Evolutionary conservation across 768 basidiomycete species (phyloP), one percentile per base, ranked within the genome.

Genomic region (Panellus pusillus): DNA sequence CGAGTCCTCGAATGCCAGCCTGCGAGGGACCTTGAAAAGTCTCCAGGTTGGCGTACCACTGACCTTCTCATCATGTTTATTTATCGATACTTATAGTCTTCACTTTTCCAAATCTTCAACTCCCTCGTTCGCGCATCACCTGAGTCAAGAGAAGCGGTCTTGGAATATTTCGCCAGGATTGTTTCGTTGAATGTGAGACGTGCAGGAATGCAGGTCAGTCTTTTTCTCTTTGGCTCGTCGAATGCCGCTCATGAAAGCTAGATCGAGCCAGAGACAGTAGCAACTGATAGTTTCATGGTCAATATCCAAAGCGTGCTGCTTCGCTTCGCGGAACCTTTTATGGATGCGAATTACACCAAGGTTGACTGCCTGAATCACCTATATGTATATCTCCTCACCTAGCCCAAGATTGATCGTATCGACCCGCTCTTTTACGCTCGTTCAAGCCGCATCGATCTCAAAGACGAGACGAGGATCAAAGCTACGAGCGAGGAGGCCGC

Each of bases 381-480:
- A 14, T 42, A 47, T 40, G 50, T 43, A 44, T 27, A 43, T 31
- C n/a, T n/a, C 52, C 12, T 56, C 15, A 50, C 11, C 12, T 52
- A 41, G 20, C 24, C 44, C 14, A 52, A 97, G 91, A 87, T 99
- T 63, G 89, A 97, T 67, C 87, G 89, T 54, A 91, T 99, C 44
- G 96, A 99, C 64, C 76, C 86, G 2, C 68, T 86, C 7, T 98
- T 87, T 69, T 95, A 84, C 65, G 83, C 83, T 9, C 81, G 80
- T 55, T 88, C 88, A 5, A 67, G 75, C 9, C 79, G 93, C 6
- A 81, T 98, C 27, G 78, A 91, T 60, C 70, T 96, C 19, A 82
- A 72, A 27, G 96, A 98, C 13, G 93, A 97, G 67, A 99, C 97
- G 0, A 86, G 94, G 46, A 89, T 99, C 60, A 93, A 93, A 61